Evolutionary conservation across 768 basidiomycete genomes (phyloP).

Genomic region (Macrolepiota albuminosa): DNA sequence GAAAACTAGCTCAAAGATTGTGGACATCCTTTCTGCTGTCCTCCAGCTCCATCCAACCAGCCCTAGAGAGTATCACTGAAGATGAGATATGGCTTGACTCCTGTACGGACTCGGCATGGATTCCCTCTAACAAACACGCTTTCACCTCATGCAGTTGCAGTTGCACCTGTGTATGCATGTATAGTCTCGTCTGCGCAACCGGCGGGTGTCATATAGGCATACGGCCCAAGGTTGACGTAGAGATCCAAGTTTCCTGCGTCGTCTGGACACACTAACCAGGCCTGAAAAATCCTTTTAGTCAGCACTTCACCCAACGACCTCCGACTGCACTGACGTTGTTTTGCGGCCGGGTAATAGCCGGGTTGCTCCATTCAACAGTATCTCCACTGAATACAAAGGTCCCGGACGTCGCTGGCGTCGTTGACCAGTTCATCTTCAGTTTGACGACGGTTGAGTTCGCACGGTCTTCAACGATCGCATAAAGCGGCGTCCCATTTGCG

Average conservation of each 20-base stretch:
- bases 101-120: not conserved
- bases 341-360: constrained; percentile 46
- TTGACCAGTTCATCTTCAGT: constrained; percentile 45
- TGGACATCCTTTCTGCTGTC: not conserved
- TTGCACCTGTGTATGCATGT: constrained; percentile 54
- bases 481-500: constrained; percentile 36
- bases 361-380: constrained; percentile 52
- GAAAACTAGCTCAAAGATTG: not conserved
- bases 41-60: not conserved
- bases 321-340: constrained; percentile 34
- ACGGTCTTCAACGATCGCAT: constrained; percentile 44
- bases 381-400: constrained; percentile 56
- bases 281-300: constrained; percentile 22
- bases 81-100: not conserved
- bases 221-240: constrained; percentile 52
- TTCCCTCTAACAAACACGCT: not conserved
- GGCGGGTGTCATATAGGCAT: constrained; percentile 50
- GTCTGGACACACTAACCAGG: constrained; percentile 57
- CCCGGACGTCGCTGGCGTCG: constrained; percentile 39
- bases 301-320: not conserved
- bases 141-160: constrained; percentile 27
- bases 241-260: constrained; percentile 35
- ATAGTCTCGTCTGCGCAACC: constrained; percentile 59
- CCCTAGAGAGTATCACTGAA: not conserved
- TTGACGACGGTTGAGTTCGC: constrained; percentile 43